phyloP scores from a whole-genome alignment of 23 red algal genomes.

The Gracilaria domingensis region DNA sequence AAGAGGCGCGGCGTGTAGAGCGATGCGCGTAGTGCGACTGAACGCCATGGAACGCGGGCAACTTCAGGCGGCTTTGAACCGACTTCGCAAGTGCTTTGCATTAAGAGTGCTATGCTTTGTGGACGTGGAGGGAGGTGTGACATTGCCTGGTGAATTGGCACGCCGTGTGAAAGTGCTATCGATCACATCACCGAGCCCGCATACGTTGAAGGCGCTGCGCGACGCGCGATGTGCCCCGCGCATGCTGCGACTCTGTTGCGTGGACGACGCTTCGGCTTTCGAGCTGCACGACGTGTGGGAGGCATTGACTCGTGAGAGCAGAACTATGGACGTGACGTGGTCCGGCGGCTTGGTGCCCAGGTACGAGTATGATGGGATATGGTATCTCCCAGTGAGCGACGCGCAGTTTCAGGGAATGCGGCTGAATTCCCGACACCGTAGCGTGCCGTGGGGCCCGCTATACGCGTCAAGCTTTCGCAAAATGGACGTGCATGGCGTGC shows the following conservation, averaged over 20 bases:
- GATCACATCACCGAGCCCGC: neutral
- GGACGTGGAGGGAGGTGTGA: slow-evolving; percentile 9
- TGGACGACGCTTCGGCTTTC: neutral
- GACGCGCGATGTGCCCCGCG: neutral
- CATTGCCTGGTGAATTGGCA: neutral
- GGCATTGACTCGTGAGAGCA: neutral
- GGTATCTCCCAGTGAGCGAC: neutral
- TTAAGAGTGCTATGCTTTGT: slow-evolving; percentile 2
- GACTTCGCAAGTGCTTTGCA: neutral
- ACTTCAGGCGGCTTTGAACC: neutral
- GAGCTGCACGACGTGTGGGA: neutral
- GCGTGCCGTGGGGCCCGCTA: neutral
- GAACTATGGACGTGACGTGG: neutral
- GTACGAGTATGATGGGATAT: neutral
- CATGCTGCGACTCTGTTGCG: neutral
- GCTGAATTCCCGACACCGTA: neutral
- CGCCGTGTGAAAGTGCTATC: neutral
- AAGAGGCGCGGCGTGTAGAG: neutral
- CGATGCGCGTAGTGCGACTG: neutral
- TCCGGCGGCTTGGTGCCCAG: neutral
- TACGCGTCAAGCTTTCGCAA: slow-evolving; percentile 15
- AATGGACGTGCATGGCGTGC: neutral
- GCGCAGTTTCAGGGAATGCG: neutral
- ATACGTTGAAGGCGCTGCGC: neutral
- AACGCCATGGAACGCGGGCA: neutral